phyloP scores from a whole-genome alignment of 2,329 filamentous ascomycete species.

The Diplodia sapinea region DNA sequence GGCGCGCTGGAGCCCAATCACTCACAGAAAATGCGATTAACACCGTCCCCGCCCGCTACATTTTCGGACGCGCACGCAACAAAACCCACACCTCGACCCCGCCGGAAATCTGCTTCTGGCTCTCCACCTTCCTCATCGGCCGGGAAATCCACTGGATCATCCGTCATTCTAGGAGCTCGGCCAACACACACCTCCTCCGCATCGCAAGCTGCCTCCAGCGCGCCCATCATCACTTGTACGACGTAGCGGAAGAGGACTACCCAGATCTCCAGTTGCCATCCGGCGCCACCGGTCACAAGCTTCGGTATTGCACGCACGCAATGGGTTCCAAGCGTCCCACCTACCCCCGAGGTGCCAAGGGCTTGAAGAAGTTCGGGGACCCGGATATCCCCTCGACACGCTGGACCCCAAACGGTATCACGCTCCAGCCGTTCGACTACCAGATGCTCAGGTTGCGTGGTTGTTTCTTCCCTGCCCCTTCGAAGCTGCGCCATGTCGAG shows the following conservation, averaged over 20 bases:
- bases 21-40: too few species aligned
- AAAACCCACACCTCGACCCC: neutral
- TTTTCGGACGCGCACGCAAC: neutral
- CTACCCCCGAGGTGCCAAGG: conserved; percentile 9
- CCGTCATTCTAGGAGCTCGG: neutral
- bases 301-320: neutral
- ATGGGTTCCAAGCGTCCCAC: neutral
- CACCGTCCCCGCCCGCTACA: too few species aligned
- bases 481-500: neutral
- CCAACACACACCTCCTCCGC: neutral
- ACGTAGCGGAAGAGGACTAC: neutral
- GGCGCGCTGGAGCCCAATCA: too few species aligned
- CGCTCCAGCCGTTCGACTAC: neutral
- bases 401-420: neutral
- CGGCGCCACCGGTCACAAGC: neutral
- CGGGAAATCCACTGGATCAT: conserved; percentile 4
- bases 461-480: neutral
- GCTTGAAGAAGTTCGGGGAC: conserved; percentile 2
- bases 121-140: neutral
- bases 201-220: neutral
- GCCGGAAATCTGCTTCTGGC: conserved; percentile 8
- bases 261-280: neutral
- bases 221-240: neutral
- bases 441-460: neutral
- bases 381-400: neutral